phyloP scores from a whole-genome alignment of 2,329 filamentous ascomycete species.

The Colletotrichum higginsianum region DNA sequence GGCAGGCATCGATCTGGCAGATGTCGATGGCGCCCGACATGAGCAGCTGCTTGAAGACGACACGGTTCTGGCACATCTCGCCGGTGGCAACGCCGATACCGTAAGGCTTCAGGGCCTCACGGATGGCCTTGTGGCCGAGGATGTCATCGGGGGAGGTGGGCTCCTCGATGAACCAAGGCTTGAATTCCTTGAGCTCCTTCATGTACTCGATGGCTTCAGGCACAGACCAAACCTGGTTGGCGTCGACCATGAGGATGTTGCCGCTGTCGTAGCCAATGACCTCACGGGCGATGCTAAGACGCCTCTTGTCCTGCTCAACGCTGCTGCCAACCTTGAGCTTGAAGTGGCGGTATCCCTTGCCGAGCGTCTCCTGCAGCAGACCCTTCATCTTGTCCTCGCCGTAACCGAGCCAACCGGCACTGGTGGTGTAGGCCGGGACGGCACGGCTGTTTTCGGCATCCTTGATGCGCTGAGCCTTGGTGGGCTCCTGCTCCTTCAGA shows the following conservation, averaged over 20 bases:
- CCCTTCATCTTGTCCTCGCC: slow-evolving; percentile 87
- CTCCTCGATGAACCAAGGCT: slow-evolving; percentile 96
- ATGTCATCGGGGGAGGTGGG: slow-evolving; percentile 92
- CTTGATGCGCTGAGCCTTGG: slow-evolving; percentile 79
- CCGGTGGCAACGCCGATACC: slow-evolving; percentile 90
- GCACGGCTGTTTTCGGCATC: slow-evolving; percentile 82
- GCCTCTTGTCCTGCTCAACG: slow-evolving; percentile 78
- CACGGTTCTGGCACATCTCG: slow-evolving; percentile 96
- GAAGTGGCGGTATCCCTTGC: slow-evolving; percentile 86
- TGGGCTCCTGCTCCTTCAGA: slow-evolving; percentile 74
- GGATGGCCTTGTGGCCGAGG: slow-evolving; percentile 87
- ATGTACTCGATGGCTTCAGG: slow-evolving; percentile 92
- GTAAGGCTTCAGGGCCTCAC: slow-evolving; percentile 81
- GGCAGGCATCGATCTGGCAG: slow-evolving; percentile 91
- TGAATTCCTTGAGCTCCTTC: slow-evolving; percentile 84
- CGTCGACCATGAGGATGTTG: slow-evolving; percentile 92
- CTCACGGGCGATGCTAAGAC: slow-evolving; percentile 81
- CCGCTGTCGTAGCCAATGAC: slow-evolving; percentile 87
- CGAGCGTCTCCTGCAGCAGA: slow-evolving; percentile 81
- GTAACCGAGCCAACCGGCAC: slow-evolving; percentile 93
- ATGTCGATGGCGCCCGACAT: slow-evolving; percentile 86
- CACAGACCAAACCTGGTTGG: slow-evolving; percentile 93
- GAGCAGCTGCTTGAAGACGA: slow-evolving; percentile 94
- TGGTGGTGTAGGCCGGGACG: slow-evolving; percentile 92
- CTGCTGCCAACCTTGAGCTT: slow-evolving; percentile 90